Conservation (phyloP, 768 basidiomycete genomes). For the Naganishia randhawae region DNA sequence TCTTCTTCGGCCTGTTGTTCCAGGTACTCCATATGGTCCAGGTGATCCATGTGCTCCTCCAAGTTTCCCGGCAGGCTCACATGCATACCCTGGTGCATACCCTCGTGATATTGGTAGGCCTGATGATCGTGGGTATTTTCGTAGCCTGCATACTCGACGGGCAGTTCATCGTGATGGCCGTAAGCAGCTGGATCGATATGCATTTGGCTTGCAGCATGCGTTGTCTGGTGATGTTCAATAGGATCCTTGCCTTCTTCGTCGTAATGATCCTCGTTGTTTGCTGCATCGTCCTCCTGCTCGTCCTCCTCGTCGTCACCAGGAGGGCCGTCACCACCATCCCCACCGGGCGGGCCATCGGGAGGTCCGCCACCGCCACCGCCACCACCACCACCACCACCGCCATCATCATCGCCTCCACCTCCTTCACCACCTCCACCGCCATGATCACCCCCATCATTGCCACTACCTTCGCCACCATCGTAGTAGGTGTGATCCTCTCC, state of each 20-base stretch:
- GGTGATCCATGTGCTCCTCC: constrained; percentile 4
- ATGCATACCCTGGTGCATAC: constrained; percentile 3
- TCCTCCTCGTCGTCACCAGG: constrained; percentile 22
- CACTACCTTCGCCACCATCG: constrained; percentile 14
- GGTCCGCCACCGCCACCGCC: not conserved
- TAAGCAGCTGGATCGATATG: constrained; percentile 14
- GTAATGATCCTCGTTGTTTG: constrained; percentile 9
- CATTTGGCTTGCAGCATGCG: not conserved
- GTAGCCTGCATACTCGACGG: constrained; percentile 9
- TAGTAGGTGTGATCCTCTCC: constrained; percentile 2
- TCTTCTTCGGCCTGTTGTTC: constrained; percentile 16
- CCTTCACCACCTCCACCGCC: no score
- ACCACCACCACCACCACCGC: constrained; percentile 16
- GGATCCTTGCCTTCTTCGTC: constrained; percentile 14
- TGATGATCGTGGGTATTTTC: not conserved
- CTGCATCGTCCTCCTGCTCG: constrained; percentile 16
- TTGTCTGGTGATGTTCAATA: constrained; percentile 13
- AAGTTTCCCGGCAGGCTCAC: constrained; percentile 4
- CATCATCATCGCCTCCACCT: constrained; percentile 1
- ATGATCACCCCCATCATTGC: not conserved
- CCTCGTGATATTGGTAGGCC: constrained; percentile 11
- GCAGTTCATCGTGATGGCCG: constrained; percentile 2
- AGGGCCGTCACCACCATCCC: not conserved
- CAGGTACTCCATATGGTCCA: constrained; percentile 17
- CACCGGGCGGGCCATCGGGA: not conserved